Conservation (phyloP, 495 filamentous ascomycete genomes). For the Aspergillus affinis region DNA sequence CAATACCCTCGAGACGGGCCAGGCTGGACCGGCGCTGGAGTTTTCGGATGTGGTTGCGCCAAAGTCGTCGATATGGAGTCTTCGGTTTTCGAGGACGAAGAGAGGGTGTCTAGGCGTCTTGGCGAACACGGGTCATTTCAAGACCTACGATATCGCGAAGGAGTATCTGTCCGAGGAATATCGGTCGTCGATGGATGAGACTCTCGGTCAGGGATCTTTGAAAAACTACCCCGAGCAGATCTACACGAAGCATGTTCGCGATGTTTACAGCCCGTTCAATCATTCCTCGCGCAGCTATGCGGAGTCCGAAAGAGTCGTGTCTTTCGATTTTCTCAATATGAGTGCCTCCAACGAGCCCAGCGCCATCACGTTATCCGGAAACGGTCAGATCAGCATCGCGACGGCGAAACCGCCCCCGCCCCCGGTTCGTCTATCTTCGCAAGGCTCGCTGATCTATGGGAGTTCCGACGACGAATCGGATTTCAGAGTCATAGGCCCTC, state of each 20-base stretch:
- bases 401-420: conserved; percentile 60
- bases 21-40: conserved; percentile 58
- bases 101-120: conserved; percentile 73
- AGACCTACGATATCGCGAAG: conserved; percentile 66
- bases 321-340: conserved; percentile 81
- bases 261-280: conserved; percentile 46
- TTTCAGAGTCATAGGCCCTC: conserved; percentile 34
- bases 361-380: conserved; percentile 65
- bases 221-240: conserved; percentile 43
- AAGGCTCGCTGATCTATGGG: conserved; percentile 40
- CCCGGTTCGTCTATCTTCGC: conserved; percentile 47
- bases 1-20: conserved; percentile 32
- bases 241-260: conserved; percentile 49
- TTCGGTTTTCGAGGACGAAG: conserved; percentile 76
- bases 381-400: conserved; percentile 64
- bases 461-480: conserved; percentile 26
- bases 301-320: conserved; percentile 68
- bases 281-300: conserved; percentile 42
- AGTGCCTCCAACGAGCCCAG: conserved; percentile 61
- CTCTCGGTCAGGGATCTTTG: conserved; percentile 42
- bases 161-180: conserved; percentile 50
- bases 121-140: conserved; percentile 76
- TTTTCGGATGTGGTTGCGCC: conserved; percentile 63
- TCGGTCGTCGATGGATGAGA: conserved; percentile 41
- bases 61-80: conserved; percentile 64